Percentiles rank a stretch among this genome's conserved stretches.
These are phyloP conservation scores for Isochrysis galbana DNA, from an alignment of 78 protist species.

Conservation along the genomic window DNA sequence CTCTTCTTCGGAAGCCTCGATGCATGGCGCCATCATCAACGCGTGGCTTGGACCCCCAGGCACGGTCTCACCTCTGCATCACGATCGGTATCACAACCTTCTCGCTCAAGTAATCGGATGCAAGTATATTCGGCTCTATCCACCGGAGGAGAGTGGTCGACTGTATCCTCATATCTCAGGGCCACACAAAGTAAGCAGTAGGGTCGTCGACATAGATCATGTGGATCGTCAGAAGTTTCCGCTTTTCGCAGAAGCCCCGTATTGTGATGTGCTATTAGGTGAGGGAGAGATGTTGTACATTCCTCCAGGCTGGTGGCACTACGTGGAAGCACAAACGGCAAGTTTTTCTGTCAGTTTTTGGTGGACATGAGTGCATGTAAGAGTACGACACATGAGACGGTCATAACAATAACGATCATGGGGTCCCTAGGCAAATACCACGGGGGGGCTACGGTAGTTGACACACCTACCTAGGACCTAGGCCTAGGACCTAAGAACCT, in stretches of 20 bases:
- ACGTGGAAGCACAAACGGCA: background rate
- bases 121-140: slow-evolving; percentile 60
- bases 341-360: slow-evolving; percentile 26
- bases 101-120: slow-evolving; percentile 62
- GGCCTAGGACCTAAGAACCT: too few species aligned
- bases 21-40: too few species aligned
- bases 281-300: background rate
- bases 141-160: background rate
- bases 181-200: background rate
- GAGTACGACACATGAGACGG: too few species aligned
- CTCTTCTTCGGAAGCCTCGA: too few species aligned
- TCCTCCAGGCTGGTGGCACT: slow-evolving; percentile 28
- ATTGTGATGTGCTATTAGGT: background rate
- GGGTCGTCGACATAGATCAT: background rate
- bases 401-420: too few species aligned
- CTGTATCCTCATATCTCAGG: background rate
- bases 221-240: background rate
- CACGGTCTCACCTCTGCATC: slow-evolving; percentile 70
- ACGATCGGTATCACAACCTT: slow-evolving; percentile 60
- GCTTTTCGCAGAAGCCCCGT: background rate
- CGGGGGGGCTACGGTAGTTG: too few species aligned
- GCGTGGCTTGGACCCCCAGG: slow-evolving; percentile 64
- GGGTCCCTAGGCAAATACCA: too few species aligned
- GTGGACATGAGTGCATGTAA: background rate
- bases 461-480: too few species aligned